These are phyloP conservation scores for Durusdinium trenchii DNA, from an alignment of 73 alveolate genomes.

Conservation along the genomic window DNA sequence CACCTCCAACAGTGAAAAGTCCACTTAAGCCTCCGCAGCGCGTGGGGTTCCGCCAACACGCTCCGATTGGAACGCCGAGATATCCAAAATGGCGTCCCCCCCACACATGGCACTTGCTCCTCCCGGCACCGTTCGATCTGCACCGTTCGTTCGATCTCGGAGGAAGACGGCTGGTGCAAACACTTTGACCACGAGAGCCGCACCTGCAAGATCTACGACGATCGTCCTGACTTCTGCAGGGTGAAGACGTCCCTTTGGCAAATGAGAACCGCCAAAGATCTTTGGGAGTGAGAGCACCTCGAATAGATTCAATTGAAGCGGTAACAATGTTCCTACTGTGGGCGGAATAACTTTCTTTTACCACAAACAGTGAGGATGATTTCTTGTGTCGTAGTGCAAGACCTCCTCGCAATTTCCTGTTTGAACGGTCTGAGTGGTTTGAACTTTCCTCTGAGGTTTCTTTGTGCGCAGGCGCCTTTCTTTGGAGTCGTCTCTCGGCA, in stretches of 20 bases:
- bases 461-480: constrained; percentile 42
- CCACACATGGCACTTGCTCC: no score
- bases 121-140: no score
- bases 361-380: neutral
- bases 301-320: no score
- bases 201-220: constrained; percentile 51
- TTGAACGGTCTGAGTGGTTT: neutral
- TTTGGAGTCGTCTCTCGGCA: neutral
- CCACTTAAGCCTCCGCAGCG: no score
- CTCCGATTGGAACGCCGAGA: no score
- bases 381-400: neutral
- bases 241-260: constrained; percentile 43
- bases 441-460: neutral
- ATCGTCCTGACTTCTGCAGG: constrained; percentile 73
- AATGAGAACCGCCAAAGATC: neutral
- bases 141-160: no score
- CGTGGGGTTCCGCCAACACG: no score
- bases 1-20: no score
- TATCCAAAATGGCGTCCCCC: no score
- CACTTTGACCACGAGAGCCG: constrained; percentile 51
- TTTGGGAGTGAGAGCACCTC: neutral
- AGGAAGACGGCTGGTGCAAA: constrained; percentile 93
- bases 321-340: no score
- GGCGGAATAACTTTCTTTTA: no score
- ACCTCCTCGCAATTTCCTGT: neutral